A percentile compares a stretch with the other conserved stretches of the same genome.
Conservation (phyloP, 1,284 basidiomycete species). For the Ceratobasidium papillatum region DNA sequence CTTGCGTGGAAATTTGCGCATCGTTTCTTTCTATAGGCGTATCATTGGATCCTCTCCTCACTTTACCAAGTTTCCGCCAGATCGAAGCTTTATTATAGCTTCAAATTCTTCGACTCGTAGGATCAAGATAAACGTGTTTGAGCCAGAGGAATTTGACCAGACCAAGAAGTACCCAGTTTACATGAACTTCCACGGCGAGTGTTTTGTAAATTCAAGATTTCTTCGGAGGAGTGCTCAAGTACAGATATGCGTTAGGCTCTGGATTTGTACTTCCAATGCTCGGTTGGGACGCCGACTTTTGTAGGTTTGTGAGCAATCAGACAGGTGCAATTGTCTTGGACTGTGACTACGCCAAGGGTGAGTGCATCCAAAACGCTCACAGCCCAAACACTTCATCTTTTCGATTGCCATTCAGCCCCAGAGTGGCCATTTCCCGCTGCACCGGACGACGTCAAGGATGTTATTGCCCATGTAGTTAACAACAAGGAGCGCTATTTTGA, state of each 20-base stretch:
- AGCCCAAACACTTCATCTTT: too few species aligned
- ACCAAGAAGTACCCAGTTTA: conserved; percentile 19
- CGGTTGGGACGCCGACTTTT: conserved; percentile 37
- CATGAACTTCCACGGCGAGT: conserved; percentile 40
- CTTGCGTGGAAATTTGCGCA: background rate
- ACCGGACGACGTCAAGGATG: conserved; percentile 14
- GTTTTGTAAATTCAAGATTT: background rate
- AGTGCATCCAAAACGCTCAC: too few species aligned
- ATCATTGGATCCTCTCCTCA: background rate
- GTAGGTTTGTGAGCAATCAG: conserved; percentile 15
- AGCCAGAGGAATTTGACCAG: background rate
- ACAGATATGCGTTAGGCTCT: background rate
- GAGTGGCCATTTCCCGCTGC: conserved; percentile 38
- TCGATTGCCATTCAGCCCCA: background rate
- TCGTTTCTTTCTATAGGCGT: background rate
- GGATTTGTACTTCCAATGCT: conserved; percentile 18
- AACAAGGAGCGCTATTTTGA: conserved; percentile 35
- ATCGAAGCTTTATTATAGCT: conserved; percentile 1
- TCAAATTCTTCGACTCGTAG: background rate
- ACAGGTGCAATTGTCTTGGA: conserved; percentile 34
- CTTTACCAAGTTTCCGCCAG: conserved; percentile 24
- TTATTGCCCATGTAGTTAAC: conserved; percentile 2
- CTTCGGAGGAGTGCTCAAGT: background rate
- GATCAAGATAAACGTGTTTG: conserved; percentile 12
- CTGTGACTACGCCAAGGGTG: conserved; percentile 35